Conservation (phyloP, 768 basidiomycete genomes). For the Boletus sensibilis region DNA sequence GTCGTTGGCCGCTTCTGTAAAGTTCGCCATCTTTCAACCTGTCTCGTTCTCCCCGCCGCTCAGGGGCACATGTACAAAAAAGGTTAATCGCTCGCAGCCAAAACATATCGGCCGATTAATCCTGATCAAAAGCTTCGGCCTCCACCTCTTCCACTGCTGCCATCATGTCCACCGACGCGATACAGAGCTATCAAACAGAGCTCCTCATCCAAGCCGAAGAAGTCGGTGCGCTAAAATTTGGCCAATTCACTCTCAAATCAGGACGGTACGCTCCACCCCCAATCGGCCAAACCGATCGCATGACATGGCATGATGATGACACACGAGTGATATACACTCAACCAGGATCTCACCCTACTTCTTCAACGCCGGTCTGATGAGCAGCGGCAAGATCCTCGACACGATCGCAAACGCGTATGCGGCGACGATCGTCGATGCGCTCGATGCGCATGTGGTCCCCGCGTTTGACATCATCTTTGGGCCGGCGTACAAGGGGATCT, state of each 20-base stretch:
- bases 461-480: conserved; percentile 87
- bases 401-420: conserved; percentile 83
- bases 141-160: not conserved
- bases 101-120: not conserved
- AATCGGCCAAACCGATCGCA: not conserved
- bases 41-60: too few species aligned
- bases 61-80: conserved; percentile 7
- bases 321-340: not conserved
- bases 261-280: conserved; percentile 66
- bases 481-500: conserved; percentile 97
- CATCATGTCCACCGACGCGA: conserved; percentile 22
- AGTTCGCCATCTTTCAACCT: too few species aligned
- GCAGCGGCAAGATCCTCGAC: conserved; percentile 76
- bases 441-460: conserved; percentile 31
- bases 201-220: conserved; percentile 69
- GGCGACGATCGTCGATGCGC: conserved; percentile 61
- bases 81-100: not conserved
- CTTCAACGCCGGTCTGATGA: conserved; percentile 91
- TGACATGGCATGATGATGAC: not conserved
- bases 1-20: too few species aligned
- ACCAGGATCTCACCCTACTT: conserved; percentile 89
- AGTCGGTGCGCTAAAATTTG: conserved; percentile 82
- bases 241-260: conserved; percentile 90
- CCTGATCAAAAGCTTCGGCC: not conserved
- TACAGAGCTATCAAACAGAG: conserved; percentile 56